Evolutionary conservation across 78 protist species (phyloP).

Genomic region (Chrysochromulina parva): DNA sequence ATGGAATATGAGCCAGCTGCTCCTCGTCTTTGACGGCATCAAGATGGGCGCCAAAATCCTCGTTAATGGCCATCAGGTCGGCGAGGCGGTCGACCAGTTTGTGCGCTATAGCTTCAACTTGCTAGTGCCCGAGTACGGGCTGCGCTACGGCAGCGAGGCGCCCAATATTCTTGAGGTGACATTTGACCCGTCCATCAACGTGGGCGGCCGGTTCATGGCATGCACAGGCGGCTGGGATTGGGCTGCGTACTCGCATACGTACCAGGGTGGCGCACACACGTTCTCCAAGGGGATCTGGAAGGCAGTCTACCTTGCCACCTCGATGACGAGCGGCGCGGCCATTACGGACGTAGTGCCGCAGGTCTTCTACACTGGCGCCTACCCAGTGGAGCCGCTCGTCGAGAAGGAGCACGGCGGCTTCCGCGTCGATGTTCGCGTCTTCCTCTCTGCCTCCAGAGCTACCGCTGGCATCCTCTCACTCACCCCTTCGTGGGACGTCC

Average conservation of each 20-base stretch:
- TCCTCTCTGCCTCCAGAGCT: background rate
- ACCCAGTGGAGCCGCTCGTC: constrained; percentile 11
- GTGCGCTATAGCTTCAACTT: constrained; percentile 20
- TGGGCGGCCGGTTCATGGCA: constrained; percentile 53
- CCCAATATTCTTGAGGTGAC: background rate
- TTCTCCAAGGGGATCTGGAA: constrained; percentile 41
- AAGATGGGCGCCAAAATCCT: constrained; percentile 45
- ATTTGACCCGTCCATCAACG: constrained; percentile 9
- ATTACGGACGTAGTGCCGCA: constrained; percentile 5
- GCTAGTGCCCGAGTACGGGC: background rate
- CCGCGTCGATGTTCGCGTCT: background rate
- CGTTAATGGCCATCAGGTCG: background rate
- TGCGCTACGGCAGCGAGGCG: background rate
- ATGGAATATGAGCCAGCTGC: too few relatives aligned
- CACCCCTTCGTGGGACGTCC: background rate
- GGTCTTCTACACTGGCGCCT: constrained; percentile 7
- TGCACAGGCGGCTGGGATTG: constrained; percentile 64
- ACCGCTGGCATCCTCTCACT: background rate
- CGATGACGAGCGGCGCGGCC: background rate
- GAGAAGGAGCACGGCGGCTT: constrained; percentile 52
- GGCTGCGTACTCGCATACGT: constrained; percentile 48
- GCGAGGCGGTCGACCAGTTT: constrained; percentile 23
- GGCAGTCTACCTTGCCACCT: constrained; percentile 19
- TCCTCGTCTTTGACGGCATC: constrained; percentile 49
- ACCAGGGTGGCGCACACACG: constrained; percentile 8